Evolutionary conservation across 176 grass and related monocot genomes (phyloP), one percentile per base, ranked within the genome.

Genomic region (Phoenix dactylifera): DNA sequence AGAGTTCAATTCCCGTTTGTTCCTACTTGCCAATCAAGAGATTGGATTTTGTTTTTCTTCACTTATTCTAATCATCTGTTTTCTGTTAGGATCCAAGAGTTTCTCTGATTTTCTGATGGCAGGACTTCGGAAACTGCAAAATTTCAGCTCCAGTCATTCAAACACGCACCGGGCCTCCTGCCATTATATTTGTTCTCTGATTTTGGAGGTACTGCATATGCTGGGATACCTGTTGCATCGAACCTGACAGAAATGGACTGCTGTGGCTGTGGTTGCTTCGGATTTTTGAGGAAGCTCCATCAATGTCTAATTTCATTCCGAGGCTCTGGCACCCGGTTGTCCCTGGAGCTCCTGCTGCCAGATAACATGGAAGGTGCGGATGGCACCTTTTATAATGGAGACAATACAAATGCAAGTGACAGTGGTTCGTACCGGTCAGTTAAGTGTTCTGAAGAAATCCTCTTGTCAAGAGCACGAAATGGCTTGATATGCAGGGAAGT

Each of bases 231-330:
- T 35, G 6, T 35, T 6, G 35, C 62, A 85, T 86, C 60, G 3
- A 76, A 84, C 32, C 63, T 86, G 4, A 61, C 70, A 1, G 71
- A 80, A 50, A 81, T 84, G 22, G 86, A 79, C 55, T 89, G 90
- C 55, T 95, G 90, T 15, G 76, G 90, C 55, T 95, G 90, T 15
- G 76, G 77, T 53, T 95, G 90, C 55, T 89, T 95, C 51, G 72
- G 79, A 3, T 86, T 95, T 67, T 67, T 89, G 35, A 77, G 79
- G 54, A 89, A 89, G 26, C 59, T 76, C 14, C 73, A 66, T 25
- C 64, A 55, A 17, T 51, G 62, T 7, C 49, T 62, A 49, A 35
- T 35, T 9, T 74, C 29, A 1, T 59, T 52, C n/a, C 67, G 4
- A 5, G 19, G 68, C 14, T 29, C 67, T 49, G 51, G 74, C 65